Conservation (phyloP, 2,329 filamentous ascomycete genomes). For the Stylonectria norvegica region DNA sequence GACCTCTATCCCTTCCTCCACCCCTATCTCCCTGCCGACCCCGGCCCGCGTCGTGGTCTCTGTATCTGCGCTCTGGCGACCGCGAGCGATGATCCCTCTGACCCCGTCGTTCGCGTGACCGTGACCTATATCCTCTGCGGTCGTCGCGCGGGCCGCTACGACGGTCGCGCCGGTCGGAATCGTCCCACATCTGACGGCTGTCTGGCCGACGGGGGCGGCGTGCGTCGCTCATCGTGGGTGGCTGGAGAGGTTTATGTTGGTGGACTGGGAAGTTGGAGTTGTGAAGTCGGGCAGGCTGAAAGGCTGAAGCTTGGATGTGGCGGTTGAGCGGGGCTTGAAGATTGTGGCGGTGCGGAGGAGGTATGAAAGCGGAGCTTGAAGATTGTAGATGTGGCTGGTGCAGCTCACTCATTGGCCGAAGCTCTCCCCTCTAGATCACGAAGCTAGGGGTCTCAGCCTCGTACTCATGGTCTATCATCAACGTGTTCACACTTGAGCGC, state of each 20-base stretch:
- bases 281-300: slow-evolving; percentile 16
- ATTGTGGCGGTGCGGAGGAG: background rate
- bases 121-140: slow-evolving; percentile 32
- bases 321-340: no score
- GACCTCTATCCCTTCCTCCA: slow-evolving; percentile 27
- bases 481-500: slow-evolving; percentile 23
- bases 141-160: slow-evolving; percentile 28
- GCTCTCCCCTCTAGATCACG: slow-evolving; percentile 13
- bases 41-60: slow-evolving; percentile 38
- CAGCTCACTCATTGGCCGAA: slow-evolving; percentile 20
- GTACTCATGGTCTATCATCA: slow-evolving; percentile 18
- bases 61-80: slow-evolving; percentile 35
- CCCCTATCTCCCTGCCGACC: slow-evolving; percentile 29
- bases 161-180: slow-evolving; percentile 41
- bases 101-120: slow-evolving; percentile 32
- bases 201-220: slow-evolving; percentile 41
- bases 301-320: slow-evolving; percentile 12
- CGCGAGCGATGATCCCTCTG: slow-evolving; percentile 37
- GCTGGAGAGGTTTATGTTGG: no score
- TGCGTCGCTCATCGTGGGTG: slow-evolving; percentile 31
- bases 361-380: no score
- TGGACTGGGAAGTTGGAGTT: background rate
- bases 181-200: slow-evolving; percentile 61
- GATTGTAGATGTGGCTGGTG: slow-evolving; percentile 24
- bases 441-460: slow-evolving; percentile 23